Evolutionary conservation across 306 rosid genomes (phyloP).

Genomic region (Ceratonia siliqua): DNA sequence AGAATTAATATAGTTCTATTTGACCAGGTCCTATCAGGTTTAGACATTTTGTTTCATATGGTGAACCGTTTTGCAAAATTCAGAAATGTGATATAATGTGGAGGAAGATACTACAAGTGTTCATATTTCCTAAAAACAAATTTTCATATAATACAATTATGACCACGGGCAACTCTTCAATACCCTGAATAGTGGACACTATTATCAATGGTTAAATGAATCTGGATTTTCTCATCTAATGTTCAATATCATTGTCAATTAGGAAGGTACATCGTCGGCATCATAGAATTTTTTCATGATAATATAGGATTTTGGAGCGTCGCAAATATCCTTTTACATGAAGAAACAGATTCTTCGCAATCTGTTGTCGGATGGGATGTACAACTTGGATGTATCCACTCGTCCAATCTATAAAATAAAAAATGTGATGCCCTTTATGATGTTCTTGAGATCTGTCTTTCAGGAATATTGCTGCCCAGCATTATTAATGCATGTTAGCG

Average conservation of each 20-base stretch:
- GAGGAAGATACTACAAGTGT: neutral
- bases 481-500: neutral
- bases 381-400: slow-evolving; percentile 11
- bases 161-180: no score
- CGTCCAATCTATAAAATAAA: neutral
- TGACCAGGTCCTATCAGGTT: neutral
- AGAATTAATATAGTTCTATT: neutral
- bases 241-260: no score
- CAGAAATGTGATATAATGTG: neutral
- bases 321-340: neutral
- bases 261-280: no score
- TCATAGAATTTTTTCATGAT: no score
- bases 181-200: no score
- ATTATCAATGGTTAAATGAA: no score
- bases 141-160: neutral
- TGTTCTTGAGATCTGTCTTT: slow-evolving; percentile 24
- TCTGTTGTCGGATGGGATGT: slow-evolving; percentile 5
- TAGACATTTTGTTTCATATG: neutral
- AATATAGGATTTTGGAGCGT: neutral
- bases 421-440: slow-evolving; percentile 4
- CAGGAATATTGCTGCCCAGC: neutral
- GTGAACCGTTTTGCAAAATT: neutral
- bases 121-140: neutral
- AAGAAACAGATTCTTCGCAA: slow-evolving; percentile 18
- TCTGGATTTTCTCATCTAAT: no score